phyloP scores from a whole-genome alignment of 768 basidiomycete genomes.

The Favolaschia claudopus region DNA sequence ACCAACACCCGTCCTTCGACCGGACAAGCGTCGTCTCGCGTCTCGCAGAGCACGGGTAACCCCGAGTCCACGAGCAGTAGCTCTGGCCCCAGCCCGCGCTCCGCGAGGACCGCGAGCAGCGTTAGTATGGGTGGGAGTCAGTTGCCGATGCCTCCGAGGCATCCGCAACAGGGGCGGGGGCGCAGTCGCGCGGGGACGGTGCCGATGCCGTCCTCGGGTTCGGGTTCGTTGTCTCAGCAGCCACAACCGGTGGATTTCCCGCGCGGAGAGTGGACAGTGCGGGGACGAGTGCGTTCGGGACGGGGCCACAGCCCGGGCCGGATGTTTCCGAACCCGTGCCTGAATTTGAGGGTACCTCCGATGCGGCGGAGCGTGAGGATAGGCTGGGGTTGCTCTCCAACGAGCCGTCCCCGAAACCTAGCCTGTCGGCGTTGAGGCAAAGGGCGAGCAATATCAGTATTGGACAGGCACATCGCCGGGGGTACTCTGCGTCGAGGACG shows the following conservation, averaged over 20 bases:
- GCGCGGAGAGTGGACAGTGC: constrained; percentile 20
- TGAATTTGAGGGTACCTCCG: constrained; percentile 60
- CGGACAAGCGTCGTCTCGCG: constrained; percentile 46
- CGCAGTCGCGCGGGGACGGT: constrained; percentile 35
- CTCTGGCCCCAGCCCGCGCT: constrained; percentile 48
- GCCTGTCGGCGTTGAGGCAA: constrained; percentile 50
- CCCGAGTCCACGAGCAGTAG: constrained; percentile 64
- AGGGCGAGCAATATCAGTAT: constrained; percentile 49
- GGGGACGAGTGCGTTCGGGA: constrained; percentile 28
- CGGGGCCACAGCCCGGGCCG: constrained; percentile 6
- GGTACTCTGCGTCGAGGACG: constrained; percentile 42
- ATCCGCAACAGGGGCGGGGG: constrained; percentile 35
- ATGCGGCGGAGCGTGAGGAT: constrained; percentile 71
- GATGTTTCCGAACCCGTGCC: constrained; percentile 25
- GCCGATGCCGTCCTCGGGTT: constrained; percentile 29
- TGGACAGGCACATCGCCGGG: constrained; percentile 36
- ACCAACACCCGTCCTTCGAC: constrained; percentile 48
- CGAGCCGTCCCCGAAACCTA: constrained; percentile 57
- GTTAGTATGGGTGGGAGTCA: constrained; percentile 33
- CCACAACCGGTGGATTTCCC: constrained; percentile 24
- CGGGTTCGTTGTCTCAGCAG: constrained; percentile 28
- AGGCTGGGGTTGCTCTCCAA: constrained; percentile 58
- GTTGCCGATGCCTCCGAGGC: constrained; percentile 53
- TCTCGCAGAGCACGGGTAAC: constrained; percentile 61
- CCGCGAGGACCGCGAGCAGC: constrained; percentile 42